phyloP scores from a whole-genome alignment of 345 rosid genomes.

The Gossypium stocksii region DNA sequence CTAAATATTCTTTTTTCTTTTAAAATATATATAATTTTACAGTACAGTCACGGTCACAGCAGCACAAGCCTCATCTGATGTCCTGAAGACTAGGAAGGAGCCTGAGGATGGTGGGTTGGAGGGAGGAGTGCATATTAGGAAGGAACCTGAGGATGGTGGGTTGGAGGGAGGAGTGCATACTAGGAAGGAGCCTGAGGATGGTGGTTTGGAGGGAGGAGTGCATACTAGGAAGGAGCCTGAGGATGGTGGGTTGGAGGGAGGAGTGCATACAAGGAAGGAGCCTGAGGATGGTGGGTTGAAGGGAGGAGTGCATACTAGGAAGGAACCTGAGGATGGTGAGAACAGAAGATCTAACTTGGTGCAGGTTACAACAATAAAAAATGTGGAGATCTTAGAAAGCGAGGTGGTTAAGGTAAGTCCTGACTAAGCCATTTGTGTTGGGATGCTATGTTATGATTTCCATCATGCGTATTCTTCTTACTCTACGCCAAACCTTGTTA shows the following conservation, averaged over 20 bases:
- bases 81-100: slow-evolving; percentile 22
- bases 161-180: background rate
- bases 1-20: slow-evolving; percentile 20
- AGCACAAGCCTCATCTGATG: slow-evolving; percentile 40
- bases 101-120: background rate
- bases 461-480: background rate
- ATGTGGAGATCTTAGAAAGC: slow-evolving; percentile 33
- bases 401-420: slow-evolving; percentile 39
- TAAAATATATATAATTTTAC: slow-evolving; percentile 3
- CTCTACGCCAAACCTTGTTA: background rate
- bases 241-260: background rate
- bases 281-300: background rate
- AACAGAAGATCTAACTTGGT: slow-evolving; percentile 32
- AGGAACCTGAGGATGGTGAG: slow-evolving; percentile 13
- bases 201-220: background rate
- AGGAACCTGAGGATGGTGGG: slow-evolving; percentile 3
- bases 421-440: slow-evolving; percentile 4
- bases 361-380: slow-evolving; percentile 34
- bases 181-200: slow-evolving; percentile 5
- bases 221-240: slow-evolving; percentile 6
- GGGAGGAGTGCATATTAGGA: background rate
- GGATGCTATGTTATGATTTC: slow-evolving; percentile 4
- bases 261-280: background rate
- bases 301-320: background rate
- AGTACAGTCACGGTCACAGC: slow-evolving; percentile 42